Base-by-base conservation (phyloP, 192 early-diverging fungal species). In the Gonapodya prolifera region DNA sequence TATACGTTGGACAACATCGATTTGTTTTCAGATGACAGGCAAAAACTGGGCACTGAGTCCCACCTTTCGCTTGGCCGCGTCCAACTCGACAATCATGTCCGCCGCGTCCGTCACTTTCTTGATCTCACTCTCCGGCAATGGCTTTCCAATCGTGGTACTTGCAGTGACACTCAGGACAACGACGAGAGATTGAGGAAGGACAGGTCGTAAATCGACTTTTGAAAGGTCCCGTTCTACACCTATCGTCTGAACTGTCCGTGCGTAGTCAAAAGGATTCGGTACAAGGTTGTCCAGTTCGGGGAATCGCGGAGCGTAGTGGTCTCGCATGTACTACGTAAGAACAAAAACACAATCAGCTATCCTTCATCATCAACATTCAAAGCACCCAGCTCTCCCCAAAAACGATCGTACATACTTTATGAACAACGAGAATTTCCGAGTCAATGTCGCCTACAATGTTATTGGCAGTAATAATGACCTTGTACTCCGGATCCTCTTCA, bases 111-210 rank as follows among this genome's bases (percentile, higher is more conserved):
- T 82, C 13, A 95, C 90, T 17, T 83, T 84, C 0, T 82, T 34
- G 80, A 91, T 86, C 76, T 92, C 92, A 13, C 85, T 86, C 0
- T 86, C 83, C 0, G 86, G 79, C 1, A 98, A 82, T 29, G 80
- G 84, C 30, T 83, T 83, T 0, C 96, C 96, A 8, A 86, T 86
- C 1, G 92, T 96, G 0, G 94, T 95, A 0, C 94, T 92, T 2
- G 91, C 94, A 23, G 95, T 94, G 23, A 99, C 91, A 0, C 91
- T 94, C 30, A 99, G 89, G 31, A 94, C 91, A 95, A 99, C 96
- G 34, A 94, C 89, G 1, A 90, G 91, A 1, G 92, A 89, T 1
- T 91, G 89, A 1, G 95, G 91, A 35, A 97, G 82, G 36, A 97
- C 89, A 1, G 91, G 83, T 35, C 90, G 88, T 16, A 98, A 81